Base-by-base conservation (phyloP, 129 eudicot genomes). In the Pulicaria dysenterica region DNA sequence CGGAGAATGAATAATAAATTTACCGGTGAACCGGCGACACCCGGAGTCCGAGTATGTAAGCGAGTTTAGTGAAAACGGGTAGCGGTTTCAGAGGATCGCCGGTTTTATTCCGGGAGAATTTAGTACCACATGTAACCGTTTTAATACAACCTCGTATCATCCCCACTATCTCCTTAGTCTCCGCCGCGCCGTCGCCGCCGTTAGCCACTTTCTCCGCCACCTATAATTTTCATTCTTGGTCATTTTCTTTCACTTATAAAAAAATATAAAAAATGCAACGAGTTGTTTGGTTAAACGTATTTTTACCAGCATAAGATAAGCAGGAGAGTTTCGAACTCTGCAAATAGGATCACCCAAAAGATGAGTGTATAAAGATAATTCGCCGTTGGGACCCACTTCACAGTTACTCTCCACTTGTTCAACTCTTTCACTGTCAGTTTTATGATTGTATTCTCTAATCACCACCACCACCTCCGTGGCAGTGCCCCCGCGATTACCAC, bases 261-360 rank as follows among this genome's bases (percentile, higher is more conserved):
- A 12, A 9, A 51, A 38, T 36, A 37, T 0, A 60, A n/a, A 24
- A 24, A 24, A 24, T 24, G 31, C 2, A 24, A 1, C 1, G 31
- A 2, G 31, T 1, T 24, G 31, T 24, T 24, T 24, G 31, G 31
- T 24, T 24, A 24, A 24, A 24, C 31, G 1, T 24, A 24, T 24
- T 24, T 24, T 24, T 24, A 89, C 98, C 77, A 93, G 94, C 99
- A 95, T 95, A 86, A 86, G 90, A 85, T 78, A 90, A 31, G 91
- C 81, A 37, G 99, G 97, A 64, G 96, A 88, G 75, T 95, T 80
- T 49, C 99, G 97, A 72, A 95, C 85, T 80, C 99, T 74, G 86
- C 96, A 95, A 72, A 95, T 83, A n/a, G 99, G 99, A 83, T 95
- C 99, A 74, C 99, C 99, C 43, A 95, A 71, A 57, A 90, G 97